These are phyloP conservation scores for Kwoniella mangroviensis DNA, from an alignment of 768 basidiomycete species.

Conservation along the genomic window DNA sequence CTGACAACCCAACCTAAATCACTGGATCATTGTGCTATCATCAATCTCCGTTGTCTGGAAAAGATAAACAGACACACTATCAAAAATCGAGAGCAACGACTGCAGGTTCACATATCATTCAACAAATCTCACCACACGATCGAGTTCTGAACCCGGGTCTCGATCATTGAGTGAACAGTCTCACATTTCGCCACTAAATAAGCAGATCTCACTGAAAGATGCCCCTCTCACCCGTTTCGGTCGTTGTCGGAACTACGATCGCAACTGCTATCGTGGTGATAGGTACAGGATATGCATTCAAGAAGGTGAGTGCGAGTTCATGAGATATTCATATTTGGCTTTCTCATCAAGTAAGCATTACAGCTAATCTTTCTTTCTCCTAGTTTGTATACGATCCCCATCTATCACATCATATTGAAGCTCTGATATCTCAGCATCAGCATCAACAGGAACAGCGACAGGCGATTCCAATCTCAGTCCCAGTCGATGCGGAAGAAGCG, in stretches of 20 bases:
- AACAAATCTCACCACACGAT: too few relatives aligned
- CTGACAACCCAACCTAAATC: too few relatives aligned
- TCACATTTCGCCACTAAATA: conserved; percentile 2
- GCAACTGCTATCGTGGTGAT: conserved; percentile 37
- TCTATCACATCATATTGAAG: conserved; percentile 47
- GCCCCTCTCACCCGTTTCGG: conserved; percentile 40
- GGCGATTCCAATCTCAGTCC: conserved; percentile 1
- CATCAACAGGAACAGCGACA: not conserved
- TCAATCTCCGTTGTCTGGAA: too few relatives aligned
- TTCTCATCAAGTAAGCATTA: not conserved
- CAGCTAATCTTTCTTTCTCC: not conserved
- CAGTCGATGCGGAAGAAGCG: conserved; percentile 6
- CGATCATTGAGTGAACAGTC: conserved; percentile 3
- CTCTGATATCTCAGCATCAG: conserved; percentile 39
- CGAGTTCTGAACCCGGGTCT: too few relatives aligned
- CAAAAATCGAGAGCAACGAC: too few relatives aligned
- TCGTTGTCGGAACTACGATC: conserved; percentile 44
- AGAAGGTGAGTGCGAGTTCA: conserved; percentile 38
- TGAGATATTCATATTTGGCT: not conserved
- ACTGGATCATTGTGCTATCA: too few relatives aligned
- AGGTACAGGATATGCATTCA: conserved; percentile 49
- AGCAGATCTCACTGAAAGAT: conserved; percentile 9
- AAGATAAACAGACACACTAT: too few relatives aligned
- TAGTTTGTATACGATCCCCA: conserved; percentile 52
- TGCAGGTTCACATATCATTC: too few relatives aligned